These are phyloP conservation scores for Anthoceros angustus DNA, from an alignment of 225 moss, liverwort and hornwort genomes.

Conservation along the genomic window DNA sequence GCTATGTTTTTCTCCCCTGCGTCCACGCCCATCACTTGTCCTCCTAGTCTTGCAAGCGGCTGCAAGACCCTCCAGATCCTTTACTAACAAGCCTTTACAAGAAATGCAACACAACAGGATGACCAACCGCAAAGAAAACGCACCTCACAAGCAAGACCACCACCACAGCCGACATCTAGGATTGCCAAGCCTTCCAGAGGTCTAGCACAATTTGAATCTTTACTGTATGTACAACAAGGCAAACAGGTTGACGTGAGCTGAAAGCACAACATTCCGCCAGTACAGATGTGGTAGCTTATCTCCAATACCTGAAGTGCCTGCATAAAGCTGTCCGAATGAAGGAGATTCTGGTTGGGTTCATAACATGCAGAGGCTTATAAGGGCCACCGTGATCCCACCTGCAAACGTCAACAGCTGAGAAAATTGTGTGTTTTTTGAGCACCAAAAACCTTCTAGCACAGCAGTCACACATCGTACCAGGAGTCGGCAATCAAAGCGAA, in stretches of 20 bases:
- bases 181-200: conserved; percentile 71
- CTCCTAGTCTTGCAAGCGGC: conserved; percentile 89
- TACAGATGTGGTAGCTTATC: not conserved
- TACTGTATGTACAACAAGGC: conserved; percentile 23
- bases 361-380: conserved; percentile 64
- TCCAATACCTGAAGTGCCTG: conserved; percentile 50
- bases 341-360: conserved; percentile 71
- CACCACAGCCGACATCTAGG: conserved; percentile 90
- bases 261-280: not conserved
- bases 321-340: conserved; percentile 64
- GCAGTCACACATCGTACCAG: conserved; percentile 14
- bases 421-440: too few relatives aligned
- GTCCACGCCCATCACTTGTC: conserved; percentile 59
- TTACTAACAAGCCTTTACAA: too few relatives aligned
- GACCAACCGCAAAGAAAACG: too few relatives aligned
- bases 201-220: conserved; percentile 43
- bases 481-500: conserved; percentile 36
- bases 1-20: conserved; percentile 51
- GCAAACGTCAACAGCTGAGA: not conserved
- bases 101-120: too few relatives aligned
- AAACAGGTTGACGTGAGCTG: not conserved
- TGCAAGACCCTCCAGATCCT: conserved; percentile 10
- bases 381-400: conserved; percentile 92
- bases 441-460: not conserved
- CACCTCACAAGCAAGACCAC: conserved; percentile 92